Evolutionary conservation across 1,139 yeast species (phyloP).

Genomic region (Pichia sp.): DNA sequence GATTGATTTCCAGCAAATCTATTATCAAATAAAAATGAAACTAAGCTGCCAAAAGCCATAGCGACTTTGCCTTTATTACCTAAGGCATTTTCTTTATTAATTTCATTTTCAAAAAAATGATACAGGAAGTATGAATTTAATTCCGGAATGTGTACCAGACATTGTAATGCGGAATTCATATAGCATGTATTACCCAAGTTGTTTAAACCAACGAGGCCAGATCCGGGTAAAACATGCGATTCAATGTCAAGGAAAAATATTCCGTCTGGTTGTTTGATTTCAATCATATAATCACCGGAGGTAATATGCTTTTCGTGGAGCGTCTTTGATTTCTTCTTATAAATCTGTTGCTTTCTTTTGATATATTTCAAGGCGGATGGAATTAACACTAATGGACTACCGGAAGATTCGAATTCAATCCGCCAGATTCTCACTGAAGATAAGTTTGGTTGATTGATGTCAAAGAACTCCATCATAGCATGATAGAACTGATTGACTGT

Average conservation of each 20-base stretch:
- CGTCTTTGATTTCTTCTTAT: conserved; percentile 21
- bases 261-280: conserved; percentile 26
- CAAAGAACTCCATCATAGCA: conserved; percentile 28
- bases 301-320: conserved; percentile 18
- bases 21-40: conserved; percentile 55
- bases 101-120: conserved; percentile 60
- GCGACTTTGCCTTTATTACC: conserved; percentile 88
- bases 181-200: conserved; percentile 95
- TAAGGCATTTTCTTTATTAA: conserved; percentile 76
- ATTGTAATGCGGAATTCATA: conserved; percentile 96
- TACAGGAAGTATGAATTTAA: conserved; percentile 70
- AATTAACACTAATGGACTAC: conserved; percentile 20
- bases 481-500: conserved; percentile 23
- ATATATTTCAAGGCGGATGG: conserved; percentile 19
- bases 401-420: conserved; percentile 15
- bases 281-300: conserved; percentile 26
- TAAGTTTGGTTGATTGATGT: conserved; percentile 20
- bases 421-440: conserved; percentile 27
- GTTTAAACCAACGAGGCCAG: conserved; percentile 63
- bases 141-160: conserved; percentile 86
- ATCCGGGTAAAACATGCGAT: conserved; percentile 30
- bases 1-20: conserved; percentile 26
- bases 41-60: conserved; percentile 62
- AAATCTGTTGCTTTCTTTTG: conserved; percentile 18
- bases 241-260: conserved; percentile 26